These are phyloP conservation scores for Raphanus sativus DNA, from an alignment of 345 rosid genomes.

Conservation along the genomic window DNA sequence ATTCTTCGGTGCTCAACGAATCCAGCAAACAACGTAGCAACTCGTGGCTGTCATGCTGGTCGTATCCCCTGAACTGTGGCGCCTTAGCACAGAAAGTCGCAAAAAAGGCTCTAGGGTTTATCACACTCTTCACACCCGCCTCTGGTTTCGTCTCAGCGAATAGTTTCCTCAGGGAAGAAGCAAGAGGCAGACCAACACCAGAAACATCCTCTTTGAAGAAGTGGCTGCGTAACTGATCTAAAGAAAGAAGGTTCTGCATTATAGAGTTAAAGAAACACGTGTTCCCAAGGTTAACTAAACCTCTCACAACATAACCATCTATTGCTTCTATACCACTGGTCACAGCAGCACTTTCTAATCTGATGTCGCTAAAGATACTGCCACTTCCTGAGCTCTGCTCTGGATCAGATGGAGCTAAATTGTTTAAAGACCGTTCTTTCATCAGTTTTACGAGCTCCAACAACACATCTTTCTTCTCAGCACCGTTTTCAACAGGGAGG, in stretches of 20 bases:
- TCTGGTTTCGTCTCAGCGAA: constrained; percentile 65
- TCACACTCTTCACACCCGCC: constrained; percentile 51
- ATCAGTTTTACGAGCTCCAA: constrained; percentile 58
- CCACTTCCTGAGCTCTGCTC: constrained; percentile 59
- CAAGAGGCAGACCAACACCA: constrained; percentile 50
- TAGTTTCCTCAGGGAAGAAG: constrained; percentile 70
- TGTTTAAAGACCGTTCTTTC: constrained; percentile 46
- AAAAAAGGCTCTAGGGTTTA: constrained; percentile 73
- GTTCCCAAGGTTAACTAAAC: constrained; percentile 91
- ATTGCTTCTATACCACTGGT: constrained; percentile 43
- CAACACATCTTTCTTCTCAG: constrained; percentile 53
- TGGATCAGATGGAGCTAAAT: constrained; percentile 33
- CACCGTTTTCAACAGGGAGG: constrained; percentile 61
- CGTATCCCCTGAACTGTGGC: constrained; percentile 87
- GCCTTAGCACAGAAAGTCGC: constrained; percentile 69
- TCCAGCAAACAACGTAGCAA: constrained; percentile 84
- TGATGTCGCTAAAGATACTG: constrained; percentile 47
- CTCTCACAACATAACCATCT: constrained; percentile 62
- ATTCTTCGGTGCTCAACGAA: constrained; percentile 75
- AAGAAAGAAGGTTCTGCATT: constrained; percentile 82
- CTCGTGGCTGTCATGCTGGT: constrained; percentile 98
- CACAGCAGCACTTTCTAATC: constrained; percentile 36
- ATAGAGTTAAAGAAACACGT: constrained; percentile 97
- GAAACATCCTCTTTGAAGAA: constrained; percentile 54
- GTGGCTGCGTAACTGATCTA: constrained; percentile 55